phyloP scores from a whole-genome alignment of 768 basidiomycete genomes.

The Sarcomyxa edulis region DNA sequence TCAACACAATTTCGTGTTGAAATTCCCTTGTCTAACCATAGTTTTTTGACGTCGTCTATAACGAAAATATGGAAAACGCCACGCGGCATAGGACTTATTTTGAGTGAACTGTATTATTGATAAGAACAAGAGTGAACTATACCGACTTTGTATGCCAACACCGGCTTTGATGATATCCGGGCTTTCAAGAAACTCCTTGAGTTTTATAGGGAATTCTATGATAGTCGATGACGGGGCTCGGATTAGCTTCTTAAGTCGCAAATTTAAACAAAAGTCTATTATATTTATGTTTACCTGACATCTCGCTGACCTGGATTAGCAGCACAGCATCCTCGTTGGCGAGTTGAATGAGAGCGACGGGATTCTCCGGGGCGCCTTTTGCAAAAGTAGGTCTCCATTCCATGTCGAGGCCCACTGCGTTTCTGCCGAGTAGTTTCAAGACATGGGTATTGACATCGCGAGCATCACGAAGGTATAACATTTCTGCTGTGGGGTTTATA shows the following conservation, averaged over 20 bases:
- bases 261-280: conserved; percentile 4
- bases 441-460: no score
- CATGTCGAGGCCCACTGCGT: conserved; percentile 64
- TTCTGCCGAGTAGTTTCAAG: no score
- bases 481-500: conserved; percentile 21
- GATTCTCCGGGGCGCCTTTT: conserved; percentile 55
- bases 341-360: conserved; percentile 70
- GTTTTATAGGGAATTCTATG: conserved; percentile 47
- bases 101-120: conserved; percentile 8
- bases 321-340: conserved; percentile 50
- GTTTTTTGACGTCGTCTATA: conserved; percentile 63
- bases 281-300: conserved; percentile 33
- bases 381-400: conserved; percentile 70
- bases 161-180: conserved; percentile 60
- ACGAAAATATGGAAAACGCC: neutral
- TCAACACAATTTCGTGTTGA: conserved; percentile 56
- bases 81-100: conserved; percentile 1
- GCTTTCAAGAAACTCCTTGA: conserved; percentile 48
- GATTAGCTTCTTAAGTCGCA: conserved; percentile 1
- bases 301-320: conserved; percentile 61
- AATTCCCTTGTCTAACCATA: conserved; percentile 44
- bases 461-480: conserved; percentile 31
- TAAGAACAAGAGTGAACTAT: conserved; percentile 6
- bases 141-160: conserved; percentile 64
- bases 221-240: conserved; percentile 7